Evolutionary conservation across 805 yeast species (phyloP).

Genomic region (Komagataella mondaviorum): DNA sequence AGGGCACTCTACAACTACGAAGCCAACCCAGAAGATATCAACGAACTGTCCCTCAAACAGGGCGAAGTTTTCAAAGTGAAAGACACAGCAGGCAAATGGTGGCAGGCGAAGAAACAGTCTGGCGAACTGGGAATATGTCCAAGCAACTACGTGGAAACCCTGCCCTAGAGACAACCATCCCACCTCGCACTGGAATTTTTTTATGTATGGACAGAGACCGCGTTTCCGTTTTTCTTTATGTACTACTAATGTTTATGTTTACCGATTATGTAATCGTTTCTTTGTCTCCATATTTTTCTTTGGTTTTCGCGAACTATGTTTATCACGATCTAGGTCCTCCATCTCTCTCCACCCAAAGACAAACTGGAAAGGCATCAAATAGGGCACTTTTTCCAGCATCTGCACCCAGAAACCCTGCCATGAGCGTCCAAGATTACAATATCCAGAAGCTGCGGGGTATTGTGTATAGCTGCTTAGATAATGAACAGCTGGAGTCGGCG

Average conservation of each 20-base stretch:
- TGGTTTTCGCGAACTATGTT: neutral
- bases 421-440: neutral
- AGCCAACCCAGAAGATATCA: slow-evolving; percentile 86
- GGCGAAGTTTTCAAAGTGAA: slow-evolving; percentile 88
- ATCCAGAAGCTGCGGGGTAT: slow-evolving; percentile 9
- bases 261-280: neutral
- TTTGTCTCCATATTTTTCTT: neutral
- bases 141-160: slow-evolving; percentile 70
- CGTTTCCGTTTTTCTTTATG: neutral
- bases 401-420: neutral
- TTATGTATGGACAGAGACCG: neutral
- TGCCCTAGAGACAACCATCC: neutral
- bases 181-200: neutral
- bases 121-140: slow-evolving; percentile 97
- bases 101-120: slow-evolving; percentile 85
- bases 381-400: neutral
- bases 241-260: neutral
- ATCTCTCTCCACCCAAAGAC: neutral
- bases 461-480: slow-evolving; percentile 60
- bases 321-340: neutral
- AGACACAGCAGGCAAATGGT: slow-evolving; percentile 94
- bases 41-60: slow-evolving; percentile 80
- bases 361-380: neutral
- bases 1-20: slow-evolving; percentile 76
- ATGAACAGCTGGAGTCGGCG: slow-evolving; percentile 59